Base-by-base conservation (phyloP, 495 filamentous ascomycete genomes). In the Cladorrhinum samala region DNA sequence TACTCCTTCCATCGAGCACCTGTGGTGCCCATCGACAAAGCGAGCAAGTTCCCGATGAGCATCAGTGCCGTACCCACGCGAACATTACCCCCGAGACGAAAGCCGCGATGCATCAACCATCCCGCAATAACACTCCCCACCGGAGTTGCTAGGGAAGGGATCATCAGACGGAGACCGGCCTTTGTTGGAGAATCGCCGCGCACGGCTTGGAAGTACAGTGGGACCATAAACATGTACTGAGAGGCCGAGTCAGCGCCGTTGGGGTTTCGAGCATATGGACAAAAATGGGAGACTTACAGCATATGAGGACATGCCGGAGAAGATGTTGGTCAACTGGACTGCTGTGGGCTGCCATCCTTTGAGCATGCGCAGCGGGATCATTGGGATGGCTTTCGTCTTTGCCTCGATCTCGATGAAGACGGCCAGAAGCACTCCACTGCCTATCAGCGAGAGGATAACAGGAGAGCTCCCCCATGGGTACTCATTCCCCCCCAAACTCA, bases 181-280 rank as follows among this genome's bases (percentile, higher is more conserved):
- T 71, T 77, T 0, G 80, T 76, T 2, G 83, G 75, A 3, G 78
- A 80, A 24, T 86, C 83, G 0, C 78, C 70, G 0, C 83, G 71
- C 9, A 85, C 77, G 0, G 83, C 79, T 51, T 86, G 83, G 61
- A 85, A 84, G 41, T 83, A 80, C 24, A 86, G 62, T 1, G 83
- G 82, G 0, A 84, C 71, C 39, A 79, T 81, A 57, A 86, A 86
- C 49, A 86, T 77, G 49, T 82, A 86, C 83, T 86, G 53, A 11
- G 14, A 5, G n/a, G 2, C 2, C 27, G 18, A 2, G 38, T 56
- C 46, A 52, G 17, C 21, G 19, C 40, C 9, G n/a, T n/a, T n/a
- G n/a, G n/a, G n/a, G n/a, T n/a, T n/a, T n/a, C 3, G 45, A 46
- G 19, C 9, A 16, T 9, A 24, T 49, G 17, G 3, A 3, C 16